phyloP scores from a whole-genome alignment of 495 filamentous ascomycete genomes.

The Xylaria grammica region DNA sequence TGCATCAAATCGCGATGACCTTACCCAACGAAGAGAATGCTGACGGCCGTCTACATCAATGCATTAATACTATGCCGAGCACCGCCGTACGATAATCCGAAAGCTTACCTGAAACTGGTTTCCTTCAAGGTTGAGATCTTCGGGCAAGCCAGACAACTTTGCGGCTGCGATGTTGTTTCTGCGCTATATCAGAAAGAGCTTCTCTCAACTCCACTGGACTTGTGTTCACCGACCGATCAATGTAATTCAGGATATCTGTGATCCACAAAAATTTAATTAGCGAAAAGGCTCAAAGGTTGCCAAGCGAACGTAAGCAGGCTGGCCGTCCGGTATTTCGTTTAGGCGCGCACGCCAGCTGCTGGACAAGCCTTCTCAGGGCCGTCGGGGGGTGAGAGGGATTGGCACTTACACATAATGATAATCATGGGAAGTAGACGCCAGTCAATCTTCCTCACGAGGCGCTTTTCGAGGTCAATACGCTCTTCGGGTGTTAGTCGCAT shows the following conservation, averaged over 20 bases:
- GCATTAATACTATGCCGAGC: constrained; percentile 17
- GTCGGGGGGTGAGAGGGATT: neutral
- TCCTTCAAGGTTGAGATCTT: constrained; percentile 49
- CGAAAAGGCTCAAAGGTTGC: constrained; percentile 2
- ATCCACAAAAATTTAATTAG: constrained; percentile 31
- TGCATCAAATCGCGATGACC: constrained; percentile 25
- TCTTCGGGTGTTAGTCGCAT: constrained; percentile 55
- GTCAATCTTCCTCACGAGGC: constrained; percentile 67
- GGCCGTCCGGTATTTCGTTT: too few species aligned
- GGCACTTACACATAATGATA: constrained; percentile 59
- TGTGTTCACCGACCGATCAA: constrained; percentile 63
- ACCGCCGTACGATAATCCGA: constrained; percentile 35
- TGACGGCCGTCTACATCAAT: constrained; percentile 58
- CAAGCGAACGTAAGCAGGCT: neutral
- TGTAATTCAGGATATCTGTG: constrained; percentile 81
- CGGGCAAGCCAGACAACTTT: constrained; percentile 53
- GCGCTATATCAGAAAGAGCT: constrained; percentile 12
- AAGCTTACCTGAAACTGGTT: constrained; percentile 54
- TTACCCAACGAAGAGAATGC: constrained; percentile 76
- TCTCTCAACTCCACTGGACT: constrained; percentile 1
- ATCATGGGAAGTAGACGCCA: constrained; percentile 66
- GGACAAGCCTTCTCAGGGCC: neutral
- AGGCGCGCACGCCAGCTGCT: neutral
- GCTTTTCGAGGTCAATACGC: constrained; percentile 51
- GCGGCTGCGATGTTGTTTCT: constrained; percentile 61